These are phyloP conservation scores for Magnolia sinica DNA, from an alignment of 164 flowering plant genomes.

Conservation along the genomic window DNA sequence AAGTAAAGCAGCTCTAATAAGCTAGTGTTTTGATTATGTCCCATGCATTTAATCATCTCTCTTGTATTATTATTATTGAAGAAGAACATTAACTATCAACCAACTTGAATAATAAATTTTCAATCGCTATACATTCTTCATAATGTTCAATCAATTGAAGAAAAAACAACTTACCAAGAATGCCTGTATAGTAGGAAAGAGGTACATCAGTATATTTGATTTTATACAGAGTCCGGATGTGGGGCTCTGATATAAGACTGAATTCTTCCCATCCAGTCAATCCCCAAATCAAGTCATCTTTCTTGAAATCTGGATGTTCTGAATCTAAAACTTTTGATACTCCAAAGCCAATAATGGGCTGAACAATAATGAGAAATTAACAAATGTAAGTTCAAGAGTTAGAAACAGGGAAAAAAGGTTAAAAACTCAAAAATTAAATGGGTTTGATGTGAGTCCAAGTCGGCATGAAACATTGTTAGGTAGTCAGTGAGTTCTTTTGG, in stretches of 20 bases:
- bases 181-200: conserved; percentile 39
- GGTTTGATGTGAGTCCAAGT: too few species aligned
- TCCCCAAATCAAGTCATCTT: conserved; percentile 61
- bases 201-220: conserved; percentile 47
- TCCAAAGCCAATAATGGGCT: conserved; percentile 22
- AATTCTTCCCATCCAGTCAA: conserved; percentile 55
- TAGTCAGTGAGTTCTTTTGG: too few species aligned
- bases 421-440: too few species aligned
- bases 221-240: conserved; percentile 14
- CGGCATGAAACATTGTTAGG: too few species aligned
- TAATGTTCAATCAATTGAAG: background rate
- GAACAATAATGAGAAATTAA: background rate
- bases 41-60: background rate
- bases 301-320: conserved; percentile 30
- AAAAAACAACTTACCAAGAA: conserved; percentile 21
- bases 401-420: too few species aligned
- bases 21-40: background rate
- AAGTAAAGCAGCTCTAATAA: background rate
- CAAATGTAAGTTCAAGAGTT: background rate
- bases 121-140: background rate
- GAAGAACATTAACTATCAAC: background rate
- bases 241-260: conserved; percentile 21
- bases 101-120: background rate
- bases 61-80: background rate
- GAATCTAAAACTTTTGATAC: conserved; percentile 49